These are phyloP conservation scores for Maudiozyma humilis DNA, from an alignment of 1,139 yeast species.

Conservation along the genomic window DNA sequence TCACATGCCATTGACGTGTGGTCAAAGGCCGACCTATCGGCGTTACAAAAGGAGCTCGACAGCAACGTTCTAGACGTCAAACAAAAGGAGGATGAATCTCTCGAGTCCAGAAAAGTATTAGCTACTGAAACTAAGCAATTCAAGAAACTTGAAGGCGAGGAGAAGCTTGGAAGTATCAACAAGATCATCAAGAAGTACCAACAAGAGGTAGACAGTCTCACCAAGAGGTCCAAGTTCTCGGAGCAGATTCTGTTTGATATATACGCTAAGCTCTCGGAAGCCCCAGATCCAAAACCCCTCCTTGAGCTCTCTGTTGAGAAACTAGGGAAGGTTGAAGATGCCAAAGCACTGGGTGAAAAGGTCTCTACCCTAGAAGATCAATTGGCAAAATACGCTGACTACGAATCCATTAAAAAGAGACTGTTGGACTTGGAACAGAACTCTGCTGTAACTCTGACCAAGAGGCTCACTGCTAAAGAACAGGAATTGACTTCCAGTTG, in stretches of 20 bases:
- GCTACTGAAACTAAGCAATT: constrained; percentile 80
- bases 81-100: constrained; percentile 57
- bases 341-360: constrained; percentile 45
- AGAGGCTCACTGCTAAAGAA: constrained; percentile 45
- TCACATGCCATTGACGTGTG: constrained; percentile 67
- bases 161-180: constrained; percentile 52
- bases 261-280: constrained; percentile 72
- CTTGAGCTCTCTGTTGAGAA: constrained; percentile 65
- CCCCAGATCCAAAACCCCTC: constrained; percentile 87
- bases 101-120: constrained; percentile 62
- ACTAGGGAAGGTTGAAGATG: constrained; percentile 51
- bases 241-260: constrained; percentile 68
- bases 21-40: constrained; percentile 64
- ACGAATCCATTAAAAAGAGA: constrained; percentile 62
- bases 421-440: constrained; percentile 51
- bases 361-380: constrained; percentile 51
- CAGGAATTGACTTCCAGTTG: constrained; percentile 51
- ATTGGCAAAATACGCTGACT: constrained; percentile 62
- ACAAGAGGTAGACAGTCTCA: constrained; percentile 74
- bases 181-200: constrained; percentile 79
- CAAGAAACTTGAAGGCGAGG: constrained; percentile 57
- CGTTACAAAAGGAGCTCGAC: constrained; percentile 64
- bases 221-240: constrained; percentile 65
- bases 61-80: constrained; percentile 66
- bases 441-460: constrained; percentile 44